A percentile compares a stretch with the other conserved stretches of the same genome.
Evolutionary conservation across 371 early-diverging fungal species (phyloP).

Genomic region (Paraphysoderma sedebokerense): DNA sequence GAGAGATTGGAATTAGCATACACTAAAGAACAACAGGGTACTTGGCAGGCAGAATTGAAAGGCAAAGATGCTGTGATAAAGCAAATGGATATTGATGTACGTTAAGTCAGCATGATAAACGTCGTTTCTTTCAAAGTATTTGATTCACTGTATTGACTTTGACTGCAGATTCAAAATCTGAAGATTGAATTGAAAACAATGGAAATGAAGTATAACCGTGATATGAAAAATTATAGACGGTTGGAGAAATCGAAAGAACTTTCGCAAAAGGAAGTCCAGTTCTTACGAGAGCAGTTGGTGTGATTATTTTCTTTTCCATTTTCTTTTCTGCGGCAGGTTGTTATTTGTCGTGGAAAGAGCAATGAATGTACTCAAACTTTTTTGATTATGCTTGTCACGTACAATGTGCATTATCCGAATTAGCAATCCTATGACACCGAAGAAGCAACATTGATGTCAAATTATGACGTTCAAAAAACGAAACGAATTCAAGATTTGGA

Average conservation of each 20-base stretch:
- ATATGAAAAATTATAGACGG: conserved; percentile 7
- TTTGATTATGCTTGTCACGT: background rate
- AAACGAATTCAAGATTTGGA: conserved; percentile 40
- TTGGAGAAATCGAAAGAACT: conserved; percentile 12
- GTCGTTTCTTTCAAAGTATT: background rate
- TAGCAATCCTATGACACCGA: conserved; percentile 45
- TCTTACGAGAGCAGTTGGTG: conserved; percentile 33
- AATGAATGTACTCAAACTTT: too few relatives aligned
- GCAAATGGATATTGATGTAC: conserved; percentile 10
- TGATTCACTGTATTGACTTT: too few relatives aligned
- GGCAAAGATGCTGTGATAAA: conserved; percentile 5
- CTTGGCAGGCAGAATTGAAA: conserved; percentile 5
- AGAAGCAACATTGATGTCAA: conserved; percentile 21
- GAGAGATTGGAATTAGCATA: conserved; percentile 16
- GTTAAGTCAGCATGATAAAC: background rate
- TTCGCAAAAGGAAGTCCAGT: conserved; percentile 22
- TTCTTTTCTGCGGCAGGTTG: background rate
- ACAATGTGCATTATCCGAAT: background rate
- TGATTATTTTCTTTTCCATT: background rate
- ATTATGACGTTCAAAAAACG: conserved; percentile 33
- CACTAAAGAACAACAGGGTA: conserved; percentile 14
- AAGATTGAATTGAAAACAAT: background rate
- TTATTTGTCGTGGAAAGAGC: too few relatives aligned
- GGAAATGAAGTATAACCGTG: conserved; percentile 4
- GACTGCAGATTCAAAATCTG: conserved; percentile 4